Conservation (phyloP, 2,329 filamentous ascomycete species). For the Colletotrichum tanaceti region DNA sequence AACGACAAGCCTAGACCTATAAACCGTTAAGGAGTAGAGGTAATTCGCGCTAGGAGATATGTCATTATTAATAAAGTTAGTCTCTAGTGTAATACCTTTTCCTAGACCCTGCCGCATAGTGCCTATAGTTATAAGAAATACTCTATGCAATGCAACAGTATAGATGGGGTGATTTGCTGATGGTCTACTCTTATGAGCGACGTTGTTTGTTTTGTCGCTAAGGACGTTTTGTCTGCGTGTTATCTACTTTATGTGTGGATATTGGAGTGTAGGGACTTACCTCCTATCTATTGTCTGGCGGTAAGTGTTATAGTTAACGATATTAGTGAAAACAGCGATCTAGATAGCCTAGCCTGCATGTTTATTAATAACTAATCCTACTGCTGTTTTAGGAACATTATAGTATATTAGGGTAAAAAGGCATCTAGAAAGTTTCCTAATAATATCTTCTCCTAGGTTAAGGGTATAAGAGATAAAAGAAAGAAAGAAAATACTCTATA, state of each 20-base stretch:
- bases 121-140: neutral
- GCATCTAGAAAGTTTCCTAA: neutral
- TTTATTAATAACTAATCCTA: neutral
- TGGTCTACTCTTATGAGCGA: conserved; percentile 10
- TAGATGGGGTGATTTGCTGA: neutral
- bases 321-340: neutral
- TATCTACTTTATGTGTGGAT: neutral
- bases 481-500: neutral
- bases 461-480: neutral
- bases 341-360: neutral
- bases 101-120: neutral
- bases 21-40: conserved; percentile 2
- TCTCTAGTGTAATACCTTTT: neutral
- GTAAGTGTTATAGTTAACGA: neutral
- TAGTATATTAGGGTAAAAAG: neutral
- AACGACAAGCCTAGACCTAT: neutral
- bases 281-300: neutral
- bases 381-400: neutral
- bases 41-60: neutral
- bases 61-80: conserved; percentile 1
- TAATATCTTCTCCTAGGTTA: neutral
- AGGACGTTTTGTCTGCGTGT: neutral
- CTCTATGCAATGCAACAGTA: neutral
- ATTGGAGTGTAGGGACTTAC: neutral
- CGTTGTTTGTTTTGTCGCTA: neutral